Evolutionary conservation across 2,329 filamentous ascomycete genomes (phyloP).

Genomic region (Passalora sequoiae): DNA sequence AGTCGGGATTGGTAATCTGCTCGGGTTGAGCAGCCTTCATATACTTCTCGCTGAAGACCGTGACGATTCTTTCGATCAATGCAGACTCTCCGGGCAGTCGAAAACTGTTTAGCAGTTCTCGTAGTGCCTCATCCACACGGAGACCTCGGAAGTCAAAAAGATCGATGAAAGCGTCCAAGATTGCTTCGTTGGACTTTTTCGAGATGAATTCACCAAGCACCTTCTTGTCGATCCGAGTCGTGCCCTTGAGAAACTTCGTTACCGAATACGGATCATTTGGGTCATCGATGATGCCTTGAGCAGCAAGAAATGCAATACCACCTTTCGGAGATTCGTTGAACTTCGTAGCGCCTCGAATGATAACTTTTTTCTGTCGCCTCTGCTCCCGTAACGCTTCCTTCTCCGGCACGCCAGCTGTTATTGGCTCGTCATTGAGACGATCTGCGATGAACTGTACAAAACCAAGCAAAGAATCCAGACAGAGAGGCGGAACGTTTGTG

Average conservation of each 20-base stretch:
- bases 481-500: constrained; percentile 92
- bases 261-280: constrained; percentile 69
- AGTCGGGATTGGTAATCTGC: constrained; percentile 77
- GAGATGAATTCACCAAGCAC: constrained; percentile 88
- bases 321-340: constrained; percentile 95
- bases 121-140: constrained; percentile 82
- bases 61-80: constrained; percentile 88
- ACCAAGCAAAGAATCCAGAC: constrained; percentile 82
- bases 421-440: constrained; percentile 66
- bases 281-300: constrained; percentile 78
- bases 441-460: constrained; percentile 91
- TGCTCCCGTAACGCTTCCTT: constrained; percentile 62
- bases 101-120: constrained; percentile 84
- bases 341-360: constrained; percentile 79
- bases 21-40: constrained; percentile 63
- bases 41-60: constrained; percentile 80
- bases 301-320: constrained; percentile 78
- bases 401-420: constrained; percentile 61
- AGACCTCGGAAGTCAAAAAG: constrained; percentile 85
- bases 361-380: constrained; percentile 75
- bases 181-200: constrained; percentile 80
- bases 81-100: constrained; percentile 88
- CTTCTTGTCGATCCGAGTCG: constrained; percentile 82
- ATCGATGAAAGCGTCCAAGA: constrained; percentile 77
- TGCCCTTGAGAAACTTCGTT: constrained; percentile 82